Conservation (phyloP, 495 filamentous ascomycete species). For the Lophiotrema nucula region DNA sequence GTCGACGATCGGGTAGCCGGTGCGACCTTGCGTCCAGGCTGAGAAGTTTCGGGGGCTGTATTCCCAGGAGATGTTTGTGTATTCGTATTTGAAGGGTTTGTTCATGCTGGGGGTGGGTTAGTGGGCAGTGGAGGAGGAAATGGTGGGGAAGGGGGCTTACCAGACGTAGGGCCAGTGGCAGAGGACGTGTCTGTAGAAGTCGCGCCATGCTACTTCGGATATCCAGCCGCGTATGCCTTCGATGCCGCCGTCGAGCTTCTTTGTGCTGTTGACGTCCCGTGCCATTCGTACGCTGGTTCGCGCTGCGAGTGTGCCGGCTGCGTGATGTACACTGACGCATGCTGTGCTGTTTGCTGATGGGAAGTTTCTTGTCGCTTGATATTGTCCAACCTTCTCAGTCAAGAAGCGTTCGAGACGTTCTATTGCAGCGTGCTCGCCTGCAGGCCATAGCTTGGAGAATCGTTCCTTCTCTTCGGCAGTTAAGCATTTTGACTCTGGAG, state of each 20-base stretch:
- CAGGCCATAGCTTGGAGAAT: constrained; percentile 65
- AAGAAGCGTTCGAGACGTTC: constrained; percentile 69
- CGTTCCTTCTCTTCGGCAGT: constrained; percentile 57
- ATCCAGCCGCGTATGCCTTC: constrained; percentile 75
- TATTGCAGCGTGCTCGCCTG: constrained; percentile 74
- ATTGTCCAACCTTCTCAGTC: constrained; percentile 59
- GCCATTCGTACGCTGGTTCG: constrained; percentile 70
- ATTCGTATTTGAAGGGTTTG: constrained; percentile 88
- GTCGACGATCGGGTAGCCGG: constrained; percentile 85
- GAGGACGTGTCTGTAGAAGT: constrained; percentile 90
- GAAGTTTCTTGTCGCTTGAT: constrained; percentile 61
- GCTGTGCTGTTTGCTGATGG: constrained; percentile 64
- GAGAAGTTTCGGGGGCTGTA: constrained; percentile 66
- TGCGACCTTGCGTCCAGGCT: constrained; percentile 74
- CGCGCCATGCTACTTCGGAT: constrained; percentile 84
- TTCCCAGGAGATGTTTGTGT: constrained; percentile 79
- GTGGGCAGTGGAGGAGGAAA: background rate
- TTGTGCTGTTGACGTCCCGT: constrained; percentile 63
- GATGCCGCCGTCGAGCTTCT: constrained; percentile 67
- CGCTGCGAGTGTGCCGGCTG: constrained; percentile 72
- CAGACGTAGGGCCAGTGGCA: constrained; percentile 86
- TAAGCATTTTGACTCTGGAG: constrained; percentile 65
- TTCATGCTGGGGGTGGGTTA: constrained; percentile 64
- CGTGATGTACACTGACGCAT: constrained; percentile 74
- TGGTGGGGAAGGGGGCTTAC: constrained; percentile 44